Percentiles rank a stretch among this genome's conserved stretches.
These are phyloP conservation scores for Tulasnella sp. DNA, from an alignment of 768 basidiomycete species.

Conservation along the genomic window DNA sequence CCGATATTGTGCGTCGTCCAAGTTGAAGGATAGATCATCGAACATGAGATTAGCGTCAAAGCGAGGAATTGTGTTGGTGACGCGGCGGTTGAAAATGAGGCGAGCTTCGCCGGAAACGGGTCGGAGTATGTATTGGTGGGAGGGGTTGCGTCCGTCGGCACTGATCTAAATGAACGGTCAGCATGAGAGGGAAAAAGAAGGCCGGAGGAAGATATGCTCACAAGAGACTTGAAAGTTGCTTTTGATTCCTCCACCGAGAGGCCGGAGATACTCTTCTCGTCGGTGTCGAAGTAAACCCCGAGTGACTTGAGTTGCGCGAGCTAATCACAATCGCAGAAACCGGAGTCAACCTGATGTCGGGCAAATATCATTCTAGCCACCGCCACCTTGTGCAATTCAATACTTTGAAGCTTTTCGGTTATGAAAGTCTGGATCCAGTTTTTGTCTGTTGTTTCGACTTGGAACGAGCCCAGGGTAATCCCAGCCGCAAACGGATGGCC, in stretches of 20 bases:
- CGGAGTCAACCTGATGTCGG: slow-evolving; percentile 27
- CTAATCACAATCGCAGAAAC: slow-evolving; percentile 47
- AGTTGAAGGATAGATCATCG: slow-evolving; percentile 84
- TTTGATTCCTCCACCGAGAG: slow-evolving; percentile 66
- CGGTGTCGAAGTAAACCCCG: slow-evolving; percentile 94
- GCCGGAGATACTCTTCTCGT: slow-evolving; percentile 77
- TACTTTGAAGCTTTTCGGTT: slow-evolving; percentile 63
- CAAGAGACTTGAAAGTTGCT: slow-evolving; percentile 74
- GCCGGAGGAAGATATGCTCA: slow-evolving; percentile 42
- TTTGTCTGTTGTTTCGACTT: slow-evolving; percentile 85
- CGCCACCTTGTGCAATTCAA: slow-evolving; percentile 79
- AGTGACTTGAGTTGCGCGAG: slow-evolving; percentile 84
- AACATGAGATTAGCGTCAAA: slow-evolving; percentile 88
- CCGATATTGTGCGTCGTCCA: slow-evolving; percentile 94
- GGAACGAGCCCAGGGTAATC: slow-evolving; percentile 83
- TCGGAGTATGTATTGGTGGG: slow-evolving; percentile 92
- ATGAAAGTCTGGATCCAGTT: slow-evolving; percentile 87
- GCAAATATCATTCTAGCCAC: slow-evolving; percentile 12
- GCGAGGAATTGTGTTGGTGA: slow-evolving; percentile 73
- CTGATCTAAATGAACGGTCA: slow-evolving; percentile 51
- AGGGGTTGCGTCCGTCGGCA: slow-evolving; percentile 50
- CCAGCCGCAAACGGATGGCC: slow-evolving; percentile 95
- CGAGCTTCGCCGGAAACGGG: slow-evolving; percentile 95
- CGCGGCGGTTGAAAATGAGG: slow-evolving; percentile 78
- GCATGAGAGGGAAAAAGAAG: not conserved